Evolutionary conservation across 106 monocot genomes (phyloP).

Genomic region (Dendrobium chrysotoxum): DNA sequence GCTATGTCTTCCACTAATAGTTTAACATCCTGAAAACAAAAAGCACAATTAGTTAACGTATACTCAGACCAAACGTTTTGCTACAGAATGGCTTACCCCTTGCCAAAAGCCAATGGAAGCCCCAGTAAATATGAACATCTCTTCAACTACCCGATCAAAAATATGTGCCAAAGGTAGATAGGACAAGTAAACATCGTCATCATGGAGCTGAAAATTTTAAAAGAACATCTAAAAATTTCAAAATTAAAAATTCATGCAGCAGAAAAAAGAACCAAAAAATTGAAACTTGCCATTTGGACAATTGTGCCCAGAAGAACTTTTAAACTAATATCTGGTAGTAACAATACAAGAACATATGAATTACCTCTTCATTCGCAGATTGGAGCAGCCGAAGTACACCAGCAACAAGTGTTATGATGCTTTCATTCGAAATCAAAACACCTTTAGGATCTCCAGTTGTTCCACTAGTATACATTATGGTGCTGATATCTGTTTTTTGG

Average conservation of each 20-base stretch:
- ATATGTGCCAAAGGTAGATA: slow-evolving; percentile 97
- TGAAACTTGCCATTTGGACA: background rate
- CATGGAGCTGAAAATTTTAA: slow-evolving; percentile 34
- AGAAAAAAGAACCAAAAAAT: background rate
- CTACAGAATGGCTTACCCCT: slow-evolving; percentile 48
- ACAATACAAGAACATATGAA: background rate
- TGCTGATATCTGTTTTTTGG: slow-evolving; percentile 63
- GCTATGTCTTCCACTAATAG: slow-evolving; percentile 83
- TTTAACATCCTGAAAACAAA: slow-evolving; percentile 67
- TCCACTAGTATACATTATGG: slow-evolving; percentile 99
- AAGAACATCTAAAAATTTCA: background rate
- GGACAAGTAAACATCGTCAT: slow-evolving; percentile 75
- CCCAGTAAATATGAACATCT: slow-evolving; percentile 75
- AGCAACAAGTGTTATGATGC: slow-evolving; percentile 61
- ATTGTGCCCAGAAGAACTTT: background rate
- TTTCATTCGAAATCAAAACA: slow-evolving; percentile 85
- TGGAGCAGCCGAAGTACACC: slow-evolving; percentile 46
- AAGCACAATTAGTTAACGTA: slow-evolving; percentile 1
- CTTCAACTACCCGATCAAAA: slow-evolving; percentile 93
- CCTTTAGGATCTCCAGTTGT: slow-evolving; percentile 99
- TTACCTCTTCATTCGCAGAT: slow-evolving; percentile 48
- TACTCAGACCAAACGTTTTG: background rate
- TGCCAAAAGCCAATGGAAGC: slow-evolving; percentile 97
- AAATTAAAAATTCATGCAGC: background rate
- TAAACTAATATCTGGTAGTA: too few species aligned